Evolutionary conservation across 176 grass and related monocot genomes (phyloP), one percentile per base, ranked within the genome.

Genomic region (Musa schizocarpa): DNA sequence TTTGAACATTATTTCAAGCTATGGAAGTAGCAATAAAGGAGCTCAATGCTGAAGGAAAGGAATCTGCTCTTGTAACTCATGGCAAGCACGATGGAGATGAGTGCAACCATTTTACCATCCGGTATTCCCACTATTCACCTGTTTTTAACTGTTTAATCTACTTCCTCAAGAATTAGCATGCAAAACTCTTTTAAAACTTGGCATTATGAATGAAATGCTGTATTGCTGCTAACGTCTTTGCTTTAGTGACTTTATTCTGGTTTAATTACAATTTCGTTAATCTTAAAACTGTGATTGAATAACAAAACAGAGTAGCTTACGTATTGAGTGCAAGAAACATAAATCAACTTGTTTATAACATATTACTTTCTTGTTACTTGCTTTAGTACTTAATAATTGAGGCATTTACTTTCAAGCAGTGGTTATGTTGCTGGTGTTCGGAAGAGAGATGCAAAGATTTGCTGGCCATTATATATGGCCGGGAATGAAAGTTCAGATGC

Each of bases 371-470:
- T 1, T 19, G 9, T 69, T 67, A 11, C 17, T 24, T 54, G 11
- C 21, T 24, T 56, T 13, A 24, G 50, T 8, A 54, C 17, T 25
- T 11, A 19, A 9, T 73, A 0, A 10, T 23, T 24, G 19, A 73
- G 1, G 13, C 26, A 9, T 24, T 73, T 73, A 26, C 20, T 24
- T 76, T 64, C 13, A 11, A 21, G 52, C 57, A 76, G 74, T 53
- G 74, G 74, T 51, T 76, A 76, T 10, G 74, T 76, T 16, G 34
- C 74, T 23, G 48, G 43, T 63, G 74, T 62, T 52, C 74, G 74
- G 4, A 64, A 63, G 56, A 63, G 59, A 64, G 74, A 76, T 76
- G 59, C 59, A 64, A 76, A 76, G 59, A 65, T 51, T 51, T 76
- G 74, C 51, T 76, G 74, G 74, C 74, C 74, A 24, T 65, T 76